Evolutionary conservation across 106 monocot species (phyloP).

Genomic region (Dendrobium catenatum): DNA sequence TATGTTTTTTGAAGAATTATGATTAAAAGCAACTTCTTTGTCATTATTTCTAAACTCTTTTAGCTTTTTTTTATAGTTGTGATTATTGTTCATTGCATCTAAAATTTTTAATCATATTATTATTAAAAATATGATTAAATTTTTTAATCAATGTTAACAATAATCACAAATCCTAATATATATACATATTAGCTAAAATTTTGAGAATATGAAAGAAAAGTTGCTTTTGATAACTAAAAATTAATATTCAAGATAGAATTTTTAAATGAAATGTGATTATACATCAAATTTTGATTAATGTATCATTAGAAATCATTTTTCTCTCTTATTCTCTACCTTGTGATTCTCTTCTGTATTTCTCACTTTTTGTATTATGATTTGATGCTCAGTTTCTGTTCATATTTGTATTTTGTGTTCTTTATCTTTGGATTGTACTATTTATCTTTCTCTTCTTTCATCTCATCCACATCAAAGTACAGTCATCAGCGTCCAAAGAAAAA

Average conservation of each 20-base stretch:
- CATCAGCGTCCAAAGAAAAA: background rate
- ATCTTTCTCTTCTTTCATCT: background rate
- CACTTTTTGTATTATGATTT: background rate
- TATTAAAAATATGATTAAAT: background rate
- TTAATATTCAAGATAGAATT: background rate
- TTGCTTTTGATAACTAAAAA: background rate
- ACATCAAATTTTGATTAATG: background rate
- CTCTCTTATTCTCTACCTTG: background rate
- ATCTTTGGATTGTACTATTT: background rate
- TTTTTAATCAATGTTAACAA: background rate
- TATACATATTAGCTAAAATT: background rate
- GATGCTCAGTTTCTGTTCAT: background rate
- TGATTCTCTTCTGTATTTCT: background rate
- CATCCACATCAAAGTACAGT: background rate
- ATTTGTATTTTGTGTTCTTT: background rate
- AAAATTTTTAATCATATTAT: background rate
- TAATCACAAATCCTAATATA: background rate
- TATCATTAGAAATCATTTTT: background rate
- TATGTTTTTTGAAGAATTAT: background rate
- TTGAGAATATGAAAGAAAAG: background rate
- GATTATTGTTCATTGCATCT: background rate
- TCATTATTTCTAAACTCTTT: background rate
- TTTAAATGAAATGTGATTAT: background rate
- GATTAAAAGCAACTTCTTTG: constrained; percentile 1
- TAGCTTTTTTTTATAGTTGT: background rate